Percentiles rank a stretch among this genome's conserved stretches.
phyloP scores from a whole-genome alignment of 169 alveolate genomes.

The Plasmodium malariae region DNA sequence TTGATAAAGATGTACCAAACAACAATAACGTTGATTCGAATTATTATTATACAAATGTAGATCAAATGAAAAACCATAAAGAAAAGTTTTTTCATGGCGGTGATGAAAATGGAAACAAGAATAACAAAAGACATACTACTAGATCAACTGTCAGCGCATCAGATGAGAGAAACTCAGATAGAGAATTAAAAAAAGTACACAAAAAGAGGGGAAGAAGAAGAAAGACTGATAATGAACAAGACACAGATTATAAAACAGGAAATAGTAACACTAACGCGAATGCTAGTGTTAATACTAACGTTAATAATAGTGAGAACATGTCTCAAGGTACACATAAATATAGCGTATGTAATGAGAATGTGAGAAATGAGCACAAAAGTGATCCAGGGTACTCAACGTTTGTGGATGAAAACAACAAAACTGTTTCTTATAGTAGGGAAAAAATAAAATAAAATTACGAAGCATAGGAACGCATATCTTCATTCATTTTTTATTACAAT shows the following conservation, averaged over 20 bases:
- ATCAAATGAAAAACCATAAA: conserved; percentile 19
- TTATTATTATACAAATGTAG: conserved; percentile 25
- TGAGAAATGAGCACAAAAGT: conserved; percentile 5
- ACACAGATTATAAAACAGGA: conserved; percentile 17
- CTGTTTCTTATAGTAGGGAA: conserved; percentile 57
- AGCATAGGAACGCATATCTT: not conserved
- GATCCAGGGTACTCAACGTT: conserved; percentile 60
- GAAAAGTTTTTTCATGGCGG: conserved; percentile 38
- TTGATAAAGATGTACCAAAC: conserved; percentile 30
- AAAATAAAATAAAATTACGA: not conserved
- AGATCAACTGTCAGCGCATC: conserved; percentile 54
- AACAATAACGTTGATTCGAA: conserved; percentile 24
- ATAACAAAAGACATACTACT: conserved; percentile 21
- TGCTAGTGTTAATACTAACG: not conserved
- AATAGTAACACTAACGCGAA: not conserved
- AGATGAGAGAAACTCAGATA: conserved; percentile 41
- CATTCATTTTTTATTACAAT: not conserved
- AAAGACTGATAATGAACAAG: conserved; percentile 30
- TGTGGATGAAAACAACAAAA: conserved; percentile 62
- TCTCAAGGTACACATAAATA: not conserved
- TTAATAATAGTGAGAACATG: conserved; percentile 6
- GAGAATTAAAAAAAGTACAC: conserved; percentile 23
- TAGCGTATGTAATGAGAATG: not conserved
- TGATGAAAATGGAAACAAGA: conserved; percentile 12
- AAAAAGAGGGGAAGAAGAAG: conserved; percentile 58